Conservation (phyloP, 345 rosid species). For the Brassica nigra region DNA sequence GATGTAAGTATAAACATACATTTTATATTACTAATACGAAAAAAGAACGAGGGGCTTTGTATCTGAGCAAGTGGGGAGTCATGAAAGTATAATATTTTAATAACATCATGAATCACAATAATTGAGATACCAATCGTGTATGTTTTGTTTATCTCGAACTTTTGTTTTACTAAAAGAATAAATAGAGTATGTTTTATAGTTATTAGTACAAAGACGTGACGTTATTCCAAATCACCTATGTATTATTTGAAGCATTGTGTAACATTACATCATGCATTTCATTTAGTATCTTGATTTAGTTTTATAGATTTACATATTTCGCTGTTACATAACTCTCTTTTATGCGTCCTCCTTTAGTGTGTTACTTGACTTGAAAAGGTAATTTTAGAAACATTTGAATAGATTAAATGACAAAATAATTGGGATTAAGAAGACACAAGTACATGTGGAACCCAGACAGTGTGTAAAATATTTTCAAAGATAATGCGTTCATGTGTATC, state of each 20-base stretch:
- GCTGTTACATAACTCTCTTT: not conserved
- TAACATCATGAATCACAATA: not conserved
- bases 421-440: not conserved
- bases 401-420: not conserved
- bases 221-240: not conserved
- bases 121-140: not conserved
- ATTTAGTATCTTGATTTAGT: not conserved
- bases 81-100: not conserved
- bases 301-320: not conserved
- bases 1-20: no score
- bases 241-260: not conserved
- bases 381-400: not conserved
- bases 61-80: not conserved
- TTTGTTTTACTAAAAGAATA: no score
- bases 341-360: not conserved
- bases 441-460: no score
- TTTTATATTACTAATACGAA: not conserved
- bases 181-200: not conserved
- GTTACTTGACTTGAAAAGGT: not conserved
- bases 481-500: conserved; percentile 21
- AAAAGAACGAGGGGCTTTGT: not conserved
- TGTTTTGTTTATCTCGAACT: not conserved
- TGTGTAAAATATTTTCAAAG: not conserved
- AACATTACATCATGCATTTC: not conserved
- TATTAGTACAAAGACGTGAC: not conserved